Evolutionary conservation across 129 eudicot species (phyloP).

Genomic region (Escallonia rubra): DNA sequence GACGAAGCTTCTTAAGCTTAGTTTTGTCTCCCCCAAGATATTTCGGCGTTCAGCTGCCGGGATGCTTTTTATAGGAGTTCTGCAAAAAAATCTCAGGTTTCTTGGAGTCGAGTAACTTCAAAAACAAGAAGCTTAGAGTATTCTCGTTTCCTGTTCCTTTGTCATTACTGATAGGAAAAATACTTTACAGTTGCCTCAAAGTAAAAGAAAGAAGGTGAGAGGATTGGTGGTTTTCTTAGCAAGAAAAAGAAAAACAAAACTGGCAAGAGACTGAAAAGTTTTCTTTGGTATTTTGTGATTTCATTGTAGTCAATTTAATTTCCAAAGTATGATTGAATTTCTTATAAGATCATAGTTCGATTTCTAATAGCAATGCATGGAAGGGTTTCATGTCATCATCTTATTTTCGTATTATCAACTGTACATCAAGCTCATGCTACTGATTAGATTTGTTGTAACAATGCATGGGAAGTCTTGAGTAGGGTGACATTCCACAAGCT

Average conservation of each 20-base stretch:
- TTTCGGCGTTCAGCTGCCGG: constrained; percentile 5
- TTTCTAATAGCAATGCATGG: too few relatives aligned
- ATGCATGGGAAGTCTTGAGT: too few relatives aligned
- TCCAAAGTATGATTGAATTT: not conserved
- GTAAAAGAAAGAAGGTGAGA: not conserved
- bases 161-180: not conserved
- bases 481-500: too few relatives aligned
- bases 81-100: constrained; percentile 1
- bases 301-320: not conserved
- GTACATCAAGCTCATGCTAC: too few relatives aligned
- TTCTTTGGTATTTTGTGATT: not conserved
- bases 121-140: constrained; percentile 1
- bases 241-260: not conserved
- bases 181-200: not conserved
- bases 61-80: constrained; percentile 4
- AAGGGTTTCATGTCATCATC: too few relatives aligned
- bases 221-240: not conserved
- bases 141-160: not conserved
- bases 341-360: too few relatives aligned
- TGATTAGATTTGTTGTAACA: too few relatives aligned
- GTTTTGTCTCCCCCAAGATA: constrained; percentile 2
- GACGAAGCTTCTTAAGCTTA: constrained; percentile 8
- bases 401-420: too few relatives aligned
- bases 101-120: not conserved
- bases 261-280: not conserved